Percentiles rank a stretch among this genome's conserved stretches.
Conservation (phyloP, 2,329 filamentous ascomycete species). For the Aureobasidium sp. region DNA sequence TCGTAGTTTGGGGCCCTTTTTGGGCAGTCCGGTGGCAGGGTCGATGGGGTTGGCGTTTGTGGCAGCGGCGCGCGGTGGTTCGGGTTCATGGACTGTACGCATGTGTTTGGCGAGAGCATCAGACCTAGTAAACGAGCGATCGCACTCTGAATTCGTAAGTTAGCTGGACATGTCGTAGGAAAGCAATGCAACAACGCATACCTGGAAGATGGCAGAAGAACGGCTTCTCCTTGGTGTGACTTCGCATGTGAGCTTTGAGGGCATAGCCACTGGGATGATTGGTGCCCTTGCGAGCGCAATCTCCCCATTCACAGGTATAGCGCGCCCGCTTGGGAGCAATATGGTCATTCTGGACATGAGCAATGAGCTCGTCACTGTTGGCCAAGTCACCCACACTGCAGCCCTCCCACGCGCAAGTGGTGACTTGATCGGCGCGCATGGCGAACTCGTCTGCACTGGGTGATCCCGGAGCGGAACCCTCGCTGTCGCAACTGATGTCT, state of each 20-base stretch:
- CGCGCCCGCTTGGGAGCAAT: slow-evolving; percentile 83
- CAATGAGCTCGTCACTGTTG: slow-evolving; percentile 47
- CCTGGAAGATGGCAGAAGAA: slow-evolving; percentile 94
- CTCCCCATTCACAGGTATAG: slow-evolving; percentile 96
- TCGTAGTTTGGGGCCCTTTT: slow-evolving; percentile 39
- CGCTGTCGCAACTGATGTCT: slow-evolving; percentile 84
- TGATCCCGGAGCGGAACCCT: slow-evolving; percentile 61
- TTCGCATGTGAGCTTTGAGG: slow-evolving; percentile 93
- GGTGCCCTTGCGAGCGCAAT: slow-evolving; percentile 80
- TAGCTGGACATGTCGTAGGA: neutral
- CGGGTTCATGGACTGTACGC: slow-evolving; percentile 96
- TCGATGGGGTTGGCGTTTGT: slow-evolving; percentile 64
- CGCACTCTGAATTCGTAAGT: slow-evolving; percentile 62
- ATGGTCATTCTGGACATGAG: slow-evolving; percentile 71
- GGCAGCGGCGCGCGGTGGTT: slow-evolving; percentile 66
- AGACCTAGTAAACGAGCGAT: slow-evolving; percentile 90
- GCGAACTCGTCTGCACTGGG: slow-evolving; percentile 40
- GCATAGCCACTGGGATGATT: slow-evolving; percentile 94
- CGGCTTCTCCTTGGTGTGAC: slow-evolving; percentile 95
- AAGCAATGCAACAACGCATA: slow-evolving; percentile 36
- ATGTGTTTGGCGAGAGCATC: slow-evolving; percentile 97
- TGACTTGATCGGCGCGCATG: slow-evolving; percentile 37
- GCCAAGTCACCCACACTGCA: slow-evolving; percentile 42
- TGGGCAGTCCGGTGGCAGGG: slow-evolving; percentile 21
- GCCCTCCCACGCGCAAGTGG: slow-evolving; percentile 45